Conservation (phyloP, 495 filamentous ascomycete genomes). For the Friedmanniomyces endolithicus region DNA sequence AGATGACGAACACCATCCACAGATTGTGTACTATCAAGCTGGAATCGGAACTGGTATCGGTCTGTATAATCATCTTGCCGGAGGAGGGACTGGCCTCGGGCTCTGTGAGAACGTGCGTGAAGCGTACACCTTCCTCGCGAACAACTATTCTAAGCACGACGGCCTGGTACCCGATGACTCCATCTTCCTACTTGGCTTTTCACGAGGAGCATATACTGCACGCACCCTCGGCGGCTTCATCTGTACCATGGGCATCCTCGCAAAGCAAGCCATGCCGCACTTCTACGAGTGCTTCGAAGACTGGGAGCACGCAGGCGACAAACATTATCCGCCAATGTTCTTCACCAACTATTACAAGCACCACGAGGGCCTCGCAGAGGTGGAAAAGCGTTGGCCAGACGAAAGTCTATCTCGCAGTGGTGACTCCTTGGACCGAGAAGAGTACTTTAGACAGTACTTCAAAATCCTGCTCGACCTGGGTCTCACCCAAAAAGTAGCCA, state of each 20-base stretch:
- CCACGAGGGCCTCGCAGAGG: constrained; percentile 1
- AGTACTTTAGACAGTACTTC: constrained; percentile 22
- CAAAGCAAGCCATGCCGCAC: constrained; percentile 12
- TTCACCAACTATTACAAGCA: constrained; percentile 15
- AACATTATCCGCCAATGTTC: constrained; percentile 18
- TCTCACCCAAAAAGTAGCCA: constrained; percentile 28
- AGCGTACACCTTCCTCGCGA: constrained; percentile 32
- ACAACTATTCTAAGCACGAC: constrained; percentile 32
- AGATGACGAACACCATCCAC: constrained; percentile 25
- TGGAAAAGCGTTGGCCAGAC: not conserved
- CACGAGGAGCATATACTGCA: constrained; percentile 32
- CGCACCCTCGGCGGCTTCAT: constrained; percentile 30
- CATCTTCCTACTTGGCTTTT: constrained; percentile 34
- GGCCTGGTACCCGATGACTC: constrained; percentile 9
- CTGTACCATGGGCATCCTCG: constrained; percentile 30
- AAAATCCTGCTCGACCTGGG: constrained; percentile 39
- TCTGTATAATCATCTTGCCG: constrained; percentile 13
- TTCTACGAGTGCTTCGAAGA: constrained; percentile 26
- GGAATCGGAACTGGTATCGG: constrained; percentile 24
- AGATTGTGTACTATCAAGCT: constrained; percentile 28
- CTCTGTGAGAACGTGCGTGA: constrained; percentile 20
- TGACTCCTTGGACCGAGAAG: not conserved
- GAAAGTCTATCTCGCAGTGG: constrained; percentile 1
- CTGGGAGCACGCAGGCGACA: constrained; percentile 21
- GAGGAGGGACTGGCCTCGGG: constrained; percentile 21